Evolutionary conservation across 1,284 basidiomycete genomes (phyloP).

Genomic region (Irpex sp.): DNA sequence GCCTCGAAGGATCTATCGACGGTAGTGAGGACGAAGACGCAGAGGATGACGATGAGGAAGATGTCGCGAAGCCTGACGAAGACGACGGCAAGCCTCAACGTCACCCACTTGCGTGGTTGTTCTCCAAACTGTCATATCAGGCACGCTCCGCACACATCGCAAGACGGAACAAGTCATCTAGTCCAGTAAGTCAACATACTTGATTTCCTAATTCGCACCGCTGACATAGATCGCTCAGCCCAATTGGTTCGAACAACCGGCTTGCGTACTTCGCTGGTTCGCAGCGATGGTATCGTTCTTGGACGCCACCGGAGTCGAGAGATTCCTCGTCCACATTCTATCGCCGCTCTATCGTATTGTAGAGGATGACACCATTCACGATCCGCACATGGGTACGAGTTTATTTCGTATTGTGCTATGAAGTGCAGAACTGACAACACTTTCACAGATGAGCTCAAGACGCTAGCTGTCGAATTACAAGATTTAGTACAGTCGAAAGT

Average conservation of each 20-base stretch:
- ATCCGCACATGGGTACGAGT: slow-evolving; percentile 73
- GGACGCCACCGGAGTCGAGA: slow-evolving; percentile 50
- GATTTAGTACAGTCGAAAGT: slow-evolving; percentile 87
- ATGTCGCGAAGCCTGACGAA: slow-evolving; percentile 23
- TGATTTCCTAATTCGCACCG: background rate
- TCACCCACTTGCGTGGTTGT: slow-evolving; percentile 86
- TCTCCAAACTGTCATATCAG: slow-evolving; percentile 91
- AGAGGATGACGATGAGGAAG: slow-evolving; percentile 31
- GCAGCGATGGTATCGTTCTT: slow-evolving; percentile 85
- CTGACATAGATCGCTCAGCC: slow-evolving; percentile 27
- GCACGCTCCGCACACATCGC: slow-evolving; percentile 71
- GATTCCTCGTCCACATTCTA: slow-evolving; percentile 82
- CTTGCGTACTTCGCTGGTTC: slow-evolving; percentile 88
- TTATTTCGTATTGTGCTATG: background rate
- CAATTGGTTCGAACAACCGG: slow-evolving; percentile 79
- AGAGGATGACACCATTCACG: slow-evolving; percentile 81
- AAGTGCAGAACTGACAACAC: background rate
- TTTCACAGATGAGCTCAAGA: slow-evolving; percentile 77
- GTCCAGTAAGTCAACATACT: slow-evolving; percentile 37
- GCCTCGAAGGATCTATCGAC: slow-evolving; percentile 25
- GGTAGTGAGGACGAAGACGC: slow-evolving; percentile 33
- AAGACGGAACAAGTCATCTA: slow-evolving; percentile 50
- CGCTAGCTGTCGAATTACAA: slow-evolving; percentile 81
- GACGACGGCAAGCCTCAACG: slow-evolving; percentile 26
- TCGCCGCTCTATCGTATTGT: slow-evolving; percentile 84